These are phyloP conservation scores for Syzygium aqueum DNA, from an alignment of 345 rosid genomes.

Conservation along the genomic window DNA sequence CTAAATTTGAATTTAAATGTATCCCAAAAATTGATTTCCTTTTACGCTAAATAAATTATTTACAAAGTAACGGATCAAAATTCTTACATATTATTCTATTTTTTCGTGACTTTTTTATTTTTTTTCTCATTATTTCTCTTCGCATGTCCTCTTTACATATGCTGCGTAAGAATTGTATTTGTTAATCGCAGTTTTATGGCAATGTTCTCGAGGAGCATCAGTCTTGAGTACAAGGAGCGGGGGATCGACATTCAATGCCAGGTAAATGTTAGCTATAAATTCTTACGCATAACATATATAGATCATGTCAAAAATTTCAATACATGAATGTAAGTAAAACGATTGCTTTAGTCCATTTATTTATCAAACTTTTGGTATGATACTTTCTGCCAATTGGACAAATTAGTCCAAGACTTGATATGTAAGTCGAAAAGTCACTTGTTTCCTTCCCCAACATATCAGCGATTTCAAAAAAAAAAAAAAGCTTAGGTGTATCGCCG, in stretches of 20 bases:
- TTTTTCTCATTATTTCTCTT: background rate
- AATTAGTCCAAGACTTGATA: background rate
- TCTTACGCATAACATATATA: background rate
- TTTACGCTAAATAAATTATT: background rate
- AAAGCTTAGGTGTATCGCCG: background rate
- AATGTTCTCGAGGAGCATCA: constrained; percentile 28
- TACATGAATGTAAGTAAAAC: accelerated
- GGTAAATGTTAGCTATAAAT: constrained; percentile 5
- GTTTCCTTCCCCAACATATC: background rate
- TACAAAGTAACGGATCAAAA: background rate
- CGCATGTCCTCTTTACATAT: background rate
- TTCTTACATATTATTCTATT: background rate
- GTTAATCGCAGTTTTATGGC: constrained; percentile 23
- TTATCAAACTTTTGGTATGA: background rate
- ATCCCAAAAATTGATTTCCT: too few relatives aligned
- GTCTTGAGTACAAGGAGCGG: constrained; percentile 26
- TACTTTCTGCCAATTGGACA: background rate
- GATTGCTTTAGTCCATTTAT: background rate
- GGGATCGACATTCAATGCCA: constrained; percentile 50
- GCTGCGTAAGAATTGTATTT: background rate
- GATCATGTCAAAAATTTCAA: background rate
- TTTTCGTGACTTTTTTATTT: background rate
- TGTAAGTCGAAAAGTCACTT: background rate
- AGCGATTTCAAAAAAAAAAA: background rate
- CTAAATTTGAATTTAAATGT: background rate